Conservation (phyloP, 2,329 filamentous ascomycete genomes). For the Cadophora luteo-olivacea region DNA sequence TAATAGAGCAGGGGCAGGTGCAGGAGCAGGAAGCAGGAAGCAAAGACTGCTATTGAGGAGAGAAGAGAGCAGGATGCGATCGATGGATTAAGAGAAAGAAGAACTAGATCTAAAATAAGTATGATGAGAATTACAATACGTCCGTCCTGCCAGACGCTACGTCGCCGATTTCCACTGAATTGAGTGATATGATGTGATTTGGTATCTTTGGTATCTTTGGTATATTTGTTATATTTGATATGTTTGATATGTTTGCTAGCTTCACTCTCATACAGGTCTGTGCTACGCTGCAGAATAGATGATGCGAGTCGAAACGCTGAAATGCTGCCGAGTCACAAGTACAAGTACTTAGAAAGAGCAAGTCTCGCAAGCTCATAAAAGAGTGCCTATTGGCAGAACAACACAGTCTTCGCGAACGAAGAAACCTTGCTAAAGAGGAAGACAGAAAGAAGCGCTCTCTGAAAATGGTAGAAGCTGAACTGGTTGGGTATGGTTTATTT, state of each 20-base stretch:
- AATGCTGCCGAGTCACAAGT: not conserved
- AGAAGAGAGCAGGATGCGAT: no score
- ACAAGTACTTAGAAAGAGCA: not conserved
- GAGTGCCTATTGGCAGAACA: no score
- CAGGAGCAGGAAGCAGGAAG: no score
- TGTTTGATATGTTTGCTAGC: not conserved
- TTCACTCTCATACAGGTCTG: not conserved
- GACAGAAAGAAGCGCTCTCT: not conserved
- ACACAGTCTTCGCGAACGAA: not conserved
- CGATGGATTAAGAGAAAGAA: no score
- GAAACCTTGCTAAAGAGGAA: not conserved
- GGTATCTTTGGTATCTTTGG: not conserved
- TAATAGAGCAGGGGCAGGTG: no score
- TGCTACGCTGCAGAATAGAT: not conserved
- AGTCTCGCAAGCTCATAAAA: no score
- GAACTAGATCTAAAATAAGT: no score
- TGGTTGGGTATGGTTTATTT: not conserved
- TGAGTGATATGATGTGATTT: no score
- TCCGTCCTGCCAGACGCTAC: no score
- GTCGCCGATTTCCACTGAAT: no score
- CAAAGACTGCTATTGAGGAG: no score
- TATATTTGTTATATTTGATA: not conserved
- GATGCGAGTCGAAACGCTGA: not conserved
- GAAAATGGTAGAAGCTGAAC: not conserved
- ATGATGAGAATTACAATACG: no score